These are phyloP conservation scores for Coniochaeta sp. DNA, from an alignment of 2,329 filamentous ascomycete genomes.

Conservation along the genomic window DNA sequence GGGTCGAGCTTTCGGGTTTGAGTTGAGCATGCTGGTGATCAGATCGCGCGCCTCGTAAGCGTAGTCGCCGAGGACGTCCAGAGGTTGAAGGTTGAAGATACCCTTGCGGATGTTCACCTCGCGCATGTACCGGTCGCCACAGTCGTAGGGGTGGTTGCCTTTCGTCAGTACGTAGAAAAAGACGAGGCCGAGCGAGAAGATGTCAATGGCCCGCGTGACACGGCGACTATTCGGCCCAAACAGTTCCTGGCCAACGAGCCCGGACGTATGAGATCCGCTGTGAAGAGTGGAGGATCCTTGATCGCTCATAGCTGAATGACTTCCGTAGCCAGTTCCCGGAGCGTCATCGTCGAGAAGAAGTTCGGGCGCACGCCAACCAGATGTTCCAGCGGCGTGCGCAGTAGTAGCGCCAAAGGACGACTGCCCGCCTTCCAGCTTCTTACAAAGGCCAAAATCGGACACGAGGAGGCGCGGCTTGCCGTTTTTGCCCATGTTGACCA, in stretches of 20 bases:
- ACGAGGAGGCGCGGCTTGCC: constrained; percentile 79
- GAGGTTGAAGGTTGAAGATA: constrained; percentile 61
- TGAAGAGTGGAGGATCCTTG: constrained; percentile 50
- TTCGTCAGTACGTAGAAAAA: constrained; percentile 98
- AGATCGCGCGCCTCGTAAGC: constrained; percentile 82
- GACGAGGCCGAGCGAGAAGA: constrained; percentile 94
- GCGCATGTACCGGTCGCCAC: constrained; percentile 88
- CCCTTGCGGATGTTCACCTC: constrained; percentile 97
- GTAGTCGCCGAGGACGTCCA: constrained; percentile 74
- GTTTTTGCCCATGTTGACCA: constrained; percentile 68
- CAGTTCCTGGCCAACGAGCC: constrained; percentile 3
- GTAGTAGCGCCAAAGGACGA: constrained; percentile 94
- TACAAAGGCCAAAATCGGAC: constrained; percentile 95
- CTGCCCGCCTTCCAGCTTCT: constrained; percentile 90
- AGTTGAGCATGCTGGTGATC: constrained; percentile 68
- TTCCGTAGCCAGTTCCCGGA: constrained; percentile 28
- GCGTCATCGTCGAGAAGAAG: constrained; percentile 75
- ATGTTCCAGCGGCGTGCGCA: constrained; percentile 85
- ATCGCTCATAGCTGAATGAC: constrained; percentile 26
- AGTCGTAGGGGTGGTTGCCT: constrained; percentile 87
- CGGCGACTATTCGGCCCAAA: constrained; percentile 62
- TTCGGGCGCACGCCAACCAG: constrained; percentile 94
- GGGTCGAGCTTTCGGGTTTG: constrained; percentile 52
- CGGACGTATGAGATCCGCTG: constrained; percentile 23
- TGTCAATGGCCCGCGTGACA: constrained; percentile 92